Base-by-base conservation (phyloP, 106 monocot species). In the Triglochin maritima region DNA sequence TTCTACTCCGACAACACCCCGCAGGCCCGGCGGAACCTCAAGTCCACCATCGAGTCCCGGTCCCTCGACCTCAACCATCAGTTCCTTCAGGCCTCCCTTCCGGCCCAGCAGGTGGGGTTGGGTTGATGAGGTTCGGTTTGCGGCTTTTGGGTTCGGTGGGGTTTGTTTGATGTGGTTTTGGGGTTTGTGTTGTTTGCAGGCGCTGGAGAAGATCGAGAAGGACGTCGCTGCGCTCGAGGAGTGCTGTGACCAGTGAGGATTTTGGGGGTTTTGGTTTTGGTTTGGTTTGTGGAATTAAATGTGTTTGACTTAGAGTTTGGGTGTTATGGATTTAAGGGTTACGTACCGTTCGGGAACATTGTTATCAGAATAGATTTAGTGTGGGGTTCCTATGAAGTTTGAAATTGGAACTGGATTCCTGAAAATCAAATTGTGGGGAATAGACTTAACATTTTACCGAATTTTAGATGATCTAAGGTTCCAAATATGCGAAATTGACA, bases 1-100 rank as follows among this genome's bases (percentile, higher is more conserved):
- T 98, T 98, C 83, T 92, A 98, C 77, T 64, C 41, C 57, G 86
- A 98, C 46, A 98, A 98, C 84, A 86, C 86, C 56, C 82, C 92
- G 7, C 86, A 76, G 52, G 86, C 82, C 44, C 86, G 98, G 44
- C 74, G 98, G 47, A 89, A 84, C 64, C 91, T 98, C 79, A 92
- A 89, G 74, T 89, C 98, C 61, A 84, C 92, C 55, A 91, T 98
- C 69, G 91, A 98, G 71, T 66, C 78, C 60, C 79, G 91, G 3
- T 71, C 86, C 14, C 83, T 92, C 64, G 65, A 86, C 58, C 92
- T 98, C 74, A 98, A 92, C 82, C 81, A 81, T 52, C 82, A 82
- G 50, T 98, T 98, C 84, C 92, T 92, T 60, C 60, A 68, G 3
- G 88, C 98, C 50, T 98, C 98, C 52, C 92, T 92, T 10, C 84